Conservation (phyloP, 768 basidiomycete species). For the Lactarius sp. region DNA sequence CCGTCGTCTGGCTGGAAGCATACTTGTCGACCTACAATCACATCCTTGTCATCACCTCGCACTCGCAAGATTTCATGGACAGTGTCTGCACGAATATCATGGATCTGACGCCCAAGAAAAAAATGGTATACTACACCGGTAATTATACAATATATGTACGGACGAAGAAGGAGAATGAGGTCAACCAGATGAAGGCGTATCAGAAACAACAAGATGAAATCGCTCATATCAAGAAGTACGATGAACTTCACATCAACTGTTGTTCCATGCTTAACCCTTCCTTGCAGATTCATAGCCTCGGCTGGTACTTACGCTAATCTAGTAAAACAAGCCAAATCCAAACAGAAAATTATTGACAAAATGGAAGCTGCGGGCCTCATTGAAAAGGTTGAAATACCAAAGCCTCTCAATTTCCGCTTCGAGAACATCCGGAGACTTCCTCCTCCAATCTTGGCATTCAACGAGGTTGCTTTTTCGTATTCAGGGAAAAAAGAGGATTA, state of each 20-base stretch:
- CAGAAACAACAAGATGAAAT: slow-evolving; percentile 98
- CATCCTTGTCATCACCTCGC: slow-evolving; percentile 94
- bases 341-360: slow-evolving; percentile 99
- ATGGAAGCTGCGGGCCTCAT: slow-evolving; percentile 99
- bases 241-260: slow-evolving; percentile 10
- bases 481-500: slow-evolving; percentile 85
- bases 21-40: slow-evolving; percentile 98
- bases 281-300: slow-evolving; percentile 86
- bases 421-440: slow-evolving; percentile 92
- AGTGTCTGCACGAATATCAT: slow-evolving; percentile 96
- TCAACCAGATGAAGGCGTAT: slow-evolving; percentile 99
- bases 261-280: slow-evolving; percentile 3
- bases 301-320: slow-evolving; percentile 99
- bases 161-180: slow-evolving; percentile 95
- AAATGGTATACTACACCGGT: slow-evolving; percentile 89
- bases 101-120: slow-evolving; percentile 91
- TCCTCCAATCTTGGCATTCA: slow-evolving; percentile 96
- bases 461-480: slow-evolving; percentile 92
- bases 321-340: slow-evolving; percentile 97
- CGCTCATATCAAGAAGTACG: slow-evolving; percentile 93
- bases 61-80: slow-evolving; percentile 99
- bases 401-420: slow-evolving; percentile 87
- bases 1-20: slow-evolving; percentile 98
- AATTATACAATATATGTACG: slow-evolving; percentile 98
- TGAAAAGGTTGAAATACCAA: slow-evolving; percentile 78